A percentile compares a stretch with the other conserved stretches of the same genome.
Evolutionary conservation across 139 green algal species (phyloP).

Genomic region (Limnomonas spitsbergensis): DNA sequence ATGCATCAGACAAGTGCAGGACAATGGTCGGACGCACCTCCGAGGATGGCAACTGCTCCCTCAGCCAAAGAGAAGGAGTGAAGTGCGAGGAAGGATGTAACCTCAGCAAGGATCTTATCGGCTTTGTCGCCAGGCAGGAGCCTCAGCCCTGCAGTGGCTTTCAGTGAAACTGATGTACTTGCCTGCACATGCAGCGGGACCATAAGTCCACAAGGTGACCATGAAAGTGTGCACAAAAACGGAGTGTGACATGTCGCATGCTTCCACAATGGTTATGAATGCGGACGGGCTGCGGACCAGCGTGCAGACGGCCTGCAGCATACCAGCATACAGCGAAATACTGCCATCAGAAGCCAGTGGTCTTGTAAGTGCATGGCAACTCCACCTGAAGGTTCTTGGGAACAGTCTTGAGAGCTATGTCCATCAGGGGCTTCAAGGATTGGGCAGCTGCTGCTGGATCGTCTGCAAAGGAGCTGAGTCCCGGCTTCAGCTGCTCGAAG

Average conservation of each 20-base stretch:
- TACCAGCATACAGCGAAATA: too few species aligned
- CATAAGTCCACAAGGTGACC: too few species aligned
- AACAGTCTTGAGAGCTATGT: conserved; percentile 77
- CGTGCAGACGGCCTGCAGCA: too few species aligned
- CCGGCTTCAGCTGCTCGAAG: conserved; percentile 92
- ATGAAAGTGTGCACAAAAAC: too few species aligned
- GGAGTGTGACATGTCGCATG: too few species aligned
- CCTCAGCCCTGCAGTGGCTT: conserved; percentile 91
- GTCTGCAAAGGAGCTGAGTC: conserved; percentile 78
- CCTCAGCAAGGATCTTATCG: conserved; percentile 81
- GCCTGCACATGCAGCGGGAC: too few species aligned
- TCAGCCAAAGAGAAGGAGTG: conserved; percentile 68
- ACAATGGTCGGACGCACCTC: conserved; percentile 42
- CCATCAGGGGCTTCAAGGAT: conserved; percentile 80
- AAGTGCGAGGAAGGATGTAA: conserved; percentile 51
- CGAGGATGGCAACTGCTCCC: conserved; percentile 64
- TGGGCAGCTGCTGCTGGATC: conserved; percentile 71
- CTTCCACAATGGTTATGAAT: too few species aligned
- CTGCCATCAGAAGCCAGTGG: too few species aligned
- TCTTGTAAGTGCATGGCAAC: too few species aligned
- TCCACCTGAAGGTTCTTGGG: conserved; percentile 57
- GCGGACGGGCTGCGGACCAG: too few species aligned
- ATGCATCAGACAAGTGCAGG: too few species aligned
- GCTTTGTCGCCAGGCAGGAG: conserved; percentile 84
- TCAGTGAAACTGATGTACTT: conserved; percentile 75